Evolutionary conservation across 257 asterid genomes (phyloP).

Genomic region (Leonotis leonurus): DNA sequence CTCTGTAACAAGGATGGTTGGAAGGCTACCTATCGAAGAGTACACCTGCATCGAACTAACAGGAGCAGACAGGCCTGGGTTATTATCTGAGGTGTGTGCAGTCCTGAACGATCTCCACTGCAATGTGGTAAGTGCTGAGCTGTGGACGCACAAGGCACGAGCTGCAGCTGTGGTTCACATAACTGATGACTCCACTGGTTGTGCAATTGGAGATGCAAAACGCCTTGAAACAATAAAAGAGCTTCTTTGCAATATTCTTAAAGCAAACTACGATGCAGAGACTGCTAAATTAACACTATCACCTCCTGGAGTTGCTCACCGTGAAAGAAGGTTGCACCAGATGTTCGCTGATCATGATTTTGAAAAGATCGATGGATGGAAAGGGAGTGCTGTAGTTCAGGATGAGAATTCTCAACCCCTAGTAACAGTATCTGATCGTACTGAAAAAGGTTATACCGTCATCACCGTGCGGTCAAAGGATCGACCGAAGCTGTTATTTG

Average conservation of each 20-base stretch:
- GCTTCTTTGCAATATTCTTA: constrained; percentile 49
- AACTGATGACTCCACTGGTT: constrained; percentile 35
- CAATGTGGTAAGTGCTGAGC: constrained; percentile 61
- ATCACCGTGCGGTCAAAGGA: constrained; percentile 63
- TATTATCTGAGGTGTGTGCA: constrained; percentile 69
- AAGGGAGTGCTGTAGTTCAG: constrained; percentile 17
- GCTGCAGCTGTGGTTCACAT: constrained; percentile 80
- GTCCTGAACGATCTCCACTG: constrained; percentile 64
- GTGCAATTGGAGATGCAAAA: constrained; percentile 51
- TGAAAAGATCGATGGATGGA: constrained; percentile 31
- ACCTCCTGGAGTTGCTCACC: constrained; percentile 51
- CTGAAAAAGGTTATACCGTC: constrained; percentile 60
- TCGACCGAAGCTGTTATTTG: constrained; percentile 76
- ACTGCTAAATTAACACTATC: constrained; percentile 52
- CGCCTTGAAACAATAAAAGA: constrained; percentile 46
- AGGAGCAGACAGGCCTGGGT: constrained; percentile 72
- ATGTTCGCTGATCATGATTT: constrained; percentile 74
- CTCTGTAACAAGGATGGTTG: constrained; percentile 43
- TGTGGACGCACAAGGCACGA: constrained; percentile 70
- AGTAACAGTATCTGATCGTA: constrained; percentile 48
- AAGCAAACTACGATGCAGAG: constrained; percentile 39
- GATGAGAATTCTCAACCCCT: constrained; percentile 39
- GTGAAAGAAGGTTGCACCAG: constrained; percentile 81
- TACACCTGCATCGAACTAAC: constrained; percentile 63
- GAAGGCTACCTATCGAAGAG: constrained; percentile 56